Evolutionary conservation across 176 grass and related monocot genomes (phyloP).

Genomic region (Juncus inflexus): DNA sequence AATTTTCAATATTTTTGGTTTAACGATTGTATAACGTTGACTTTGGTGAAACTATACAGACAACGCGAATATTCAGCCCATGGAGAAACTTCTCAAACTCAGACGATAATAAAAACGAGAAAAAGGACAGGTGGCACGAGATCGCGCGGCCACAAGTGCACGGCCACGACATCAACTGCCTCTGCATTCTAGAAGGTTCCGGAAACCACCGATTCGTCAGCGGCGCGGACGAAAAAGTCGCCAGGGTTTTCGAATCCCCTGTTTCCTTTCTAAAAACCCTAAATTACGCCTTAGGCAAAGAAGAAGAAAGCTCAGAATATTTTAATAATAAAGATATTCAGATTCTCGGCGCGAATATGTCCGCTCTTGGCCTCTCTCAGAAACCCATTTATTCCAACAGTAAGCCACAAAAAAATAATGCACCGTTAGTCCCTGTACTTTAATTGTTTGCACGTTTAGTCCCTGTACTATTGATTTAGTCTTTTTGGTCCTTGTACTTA

Average conservation of each 20-base stretch:
- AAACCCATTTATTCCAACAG: conserved; percentile 91
- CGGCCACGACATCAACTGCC: conserved; percentile 93
- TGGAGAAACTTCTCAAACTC: conserved; percentile 58
- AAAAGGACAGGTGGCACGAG: conserved; percentile 52
- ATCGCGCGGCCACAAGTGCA: conserved; percentile 82
- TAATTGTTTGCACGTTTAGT: no score
- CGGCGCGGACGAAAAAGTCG: conserved; percentile 98
- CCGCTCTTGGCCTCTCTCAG: conserved; percentile 94
- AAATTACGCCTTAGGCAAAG: conserved; percentile 57
- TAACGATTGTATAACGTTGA: conserved; percentile 14
- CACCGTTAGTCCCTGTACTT: no score
- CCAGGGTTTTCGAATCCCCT: conserved; percentile 90
- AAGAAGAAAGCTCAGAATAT: conserved; percentile 44
- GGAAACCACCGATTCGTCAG: conserved; percentile 86
- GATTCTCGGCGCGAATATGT: conserved; percentile 98
- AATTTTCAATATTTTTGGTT: conserved; percentile 10
- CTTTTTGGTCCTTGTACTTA: no score
- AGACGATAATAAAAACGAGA: conserved; percentile 14
- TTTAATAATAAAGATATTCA: conserved; percentile 51
- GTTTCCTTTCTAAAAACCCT: conserved; percentile 88
- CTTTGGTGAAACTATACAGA: conserved; percentile 42
- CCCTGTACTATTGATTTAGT: no score
- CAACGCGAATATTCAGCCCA: conserved; percentile 73
- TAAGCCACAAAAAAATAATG: conserved; percentile 17
- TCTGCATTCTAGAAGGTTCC: conserved; percentile 58